phyloP scores from a whole-genome alignment of 140 eudicot species.

The Cichorium intybus region DNA sequence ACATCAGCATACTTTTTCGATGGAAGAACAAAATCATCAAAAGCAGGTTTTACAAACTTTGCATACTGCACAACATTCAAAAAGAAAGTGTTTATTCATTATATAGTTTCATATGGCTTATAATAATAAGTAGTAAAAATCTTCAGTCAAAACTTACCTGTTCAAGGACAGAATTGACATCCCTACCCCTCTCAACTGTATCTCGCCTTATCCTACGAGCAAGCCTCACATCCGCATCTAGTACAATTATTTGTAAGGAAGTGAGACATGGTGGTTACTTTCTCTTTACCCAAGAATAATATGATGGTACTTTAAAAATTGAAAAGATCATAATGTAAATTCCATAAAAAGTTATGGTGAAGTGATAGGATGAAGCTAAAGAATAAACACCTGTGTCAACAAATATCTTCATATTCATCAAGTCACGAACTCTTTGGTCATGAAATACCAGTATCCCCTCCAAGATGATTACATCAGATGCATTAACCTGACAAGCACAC shows the following conservation, averaged over 20 bases:
- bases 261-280: constrained; percentile 16
- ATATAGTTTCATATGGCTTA: constrained; percentile 5
- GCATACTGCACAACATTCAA: constrained; percentile 72
- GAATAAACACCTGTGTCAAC: constrained; percentile 77
- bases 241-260: constrained; percentile 13
- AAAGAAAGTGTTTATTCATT: constrained; percentile 14
- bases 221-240: constrained; percentile 99
- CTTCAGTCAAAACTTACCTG: constrained; percentile 49
- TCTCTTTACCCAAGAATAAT: background rate
- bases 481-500: constrained; percentile 67
- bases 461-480: constrained; percentile 92
- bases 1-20: constrained; percentile 98
- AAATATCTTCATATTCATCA: constrained; percentile 97
- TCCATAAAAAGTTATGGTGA: constrained; percentile 1
- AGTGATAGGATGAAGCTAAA: constrained; percentile 3
- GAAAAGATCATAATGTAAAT: background rate
- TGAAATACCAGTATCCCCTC: constrained; percentile 98
- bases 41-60: constrained; percentile 97
- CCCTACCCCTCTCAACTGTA: constrained; percentile 98
- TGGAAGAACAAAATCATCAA: constrained; percentile 95
- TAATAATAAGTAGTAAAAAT: background rate
- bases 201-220: constrained; percentile 99
- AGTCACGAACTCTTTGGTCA: constrained; percentile 85
- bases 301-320: background rate
- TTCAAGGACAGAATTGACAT: constrained; percentile 90